Base-by-base conservation (phyloP, 2,329 filamentous ascomycete genomes). In the Rhinocladiella mackenziei region DNA sequence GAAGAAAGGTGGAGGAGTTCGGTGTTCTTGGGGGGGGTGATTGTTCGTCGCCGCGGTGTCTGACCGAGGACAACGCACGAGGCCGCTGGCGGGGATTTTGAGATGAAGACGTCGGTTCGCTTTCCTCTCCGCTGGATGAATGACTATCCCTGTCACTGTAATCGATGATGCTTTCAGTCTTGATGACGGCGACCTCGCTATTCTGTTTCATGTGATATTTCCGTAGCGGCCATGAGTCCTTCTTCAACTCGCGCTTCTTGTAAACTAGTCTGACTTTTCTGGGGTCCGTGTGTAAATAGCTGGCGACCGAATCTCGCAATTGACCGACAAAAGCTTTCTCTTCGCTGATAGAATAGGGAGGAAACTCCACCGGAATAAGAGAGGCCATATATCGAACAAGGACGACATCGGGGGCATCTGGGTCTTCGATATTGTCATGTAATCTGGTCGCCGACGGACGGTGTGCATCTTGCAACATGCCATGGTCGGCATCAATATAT, bases 181-280 rank as follows among this genome's bases (percentile, higher is more conserved):
- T 64, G 28, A 72, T 68, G 39, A 66, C 70, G 42, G 70, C 56
- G 36, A 73, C 62, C 53, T 71, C 66, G 3, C 69, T 72, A 38
- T 72, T 64, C 50, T 73, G 70, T 50, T 72, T 72, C 25, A 73
- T 58, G 11, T 68, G 66, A 45, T 71, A 68, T 25, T 62, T 56
- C 48, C 65, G 66, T 43, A 69, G 67, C 7, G 65, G 56, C 29
- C 52, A 51, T 4, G 52, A 42, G 52, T 73, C 65, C 46, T 71
- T 60, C 40, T 66, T 67, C 36, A 74, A 55, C 25, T 70, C 50
- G 20, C 63, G 65, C 18, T 69, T 69, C 56, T 73, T 73, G 58
- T 73, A 74, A 3, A 73, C 58, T 25, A 74, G 50, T 42, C 65
- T 65, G 45, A 74, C 59, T 17, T 63, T 61, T 28, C 63, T 56